Evolutionary conservation across 768 basidiomycete genomes (phyloP), one percentile per base, ranked within the genome.

Genomic region (Psilocybe azurescens): DNA sequence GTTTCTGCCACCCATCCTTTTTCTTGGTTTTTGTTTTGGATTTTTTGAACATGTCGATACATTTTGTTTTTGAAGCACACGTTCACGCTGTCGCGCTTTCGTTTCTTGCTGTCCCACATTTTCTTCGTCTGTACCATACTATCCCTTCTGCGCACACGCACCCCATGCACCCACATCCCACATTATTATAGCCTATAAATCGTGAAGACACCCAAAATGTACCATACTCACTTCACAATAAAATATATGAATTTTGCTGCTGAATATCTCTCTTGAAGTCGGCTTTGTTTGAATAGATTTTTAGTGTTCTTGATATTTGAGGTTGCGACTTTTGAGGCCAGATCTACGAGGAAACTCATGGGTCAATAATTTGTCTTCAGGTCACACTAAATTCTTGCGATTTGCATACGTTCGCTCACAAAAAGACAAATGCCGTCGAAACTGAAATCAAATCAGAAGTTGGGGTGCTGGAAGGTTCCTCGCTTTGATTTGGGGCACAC

Each of bases 11-110:
- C 18, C n/a, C 48, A 41, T 24, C 38, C 29, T 44, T 44, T n/a
- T 44, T 44, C 41, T 44, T 44, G 41, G 14, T 44, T 44, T 44
- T 13, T 44, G 2, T 13, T 49, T 51, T 48, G 28, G 41, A 1
- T 53, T 46, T 47, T 53, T 53, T 24, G 24, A 24, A 24, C 24
- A 24, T 2, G 52, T 60, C 39, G 59, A 60, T 60, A 53, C 33
- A 36, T 36, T 36, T 60, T 20, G 24, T 24, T 47, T 53, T 46
- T 53, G 50, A 60, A 59, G 38, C 59, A 30, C 11, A 16, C 59
- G 48, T 30, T 53, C 53, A 53, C 51, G 41, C 53, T 47, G 33
- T 53, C 47, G 20, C 20, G 39, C 53, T 6, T 20, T 60, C 24
- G 24, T 39, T 44, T 16, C 8, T 11, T 44, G 41, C n/a, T 44